Conservation (phyloP, 257 asterid species). For the Scutellaria minor region DNA sequence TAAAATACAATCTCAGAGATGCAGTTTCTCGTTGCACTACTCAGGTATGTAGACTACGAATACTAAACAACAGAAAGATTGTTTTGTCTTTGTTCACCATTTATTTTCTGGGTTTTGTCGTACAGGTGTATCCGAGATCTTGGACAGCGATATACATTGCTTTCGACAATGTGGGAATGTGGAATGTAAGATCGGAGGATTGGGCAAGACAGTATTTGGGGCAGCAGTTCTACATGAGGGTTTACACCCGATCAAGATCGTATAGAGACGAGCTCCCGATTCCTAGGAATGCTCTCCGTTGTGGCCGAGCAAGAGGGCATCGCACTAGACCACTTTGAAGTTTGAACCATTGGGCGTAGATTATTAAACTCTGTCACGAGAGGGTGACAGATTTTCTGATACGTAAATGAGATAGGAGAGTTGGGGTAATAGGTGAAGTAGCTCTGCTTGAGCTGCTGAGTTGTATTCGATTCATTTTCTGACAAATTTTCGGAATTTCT, state of each 20-base stretch:
- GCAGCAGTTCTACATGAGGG: constrained; percentile 84
- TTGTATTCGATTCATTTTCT: not conserved
- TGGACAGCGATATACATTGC: constrained; percentile 88
- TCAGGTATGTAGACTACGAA: constrained; percentile 52
- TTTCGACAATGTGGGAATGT: constrained; percentile 94
- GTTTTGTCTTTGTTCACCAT: not conserved
- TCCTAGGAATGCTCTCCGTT: constrained; percentile 78
- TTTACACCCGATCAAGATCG: constrained; percentile 62
- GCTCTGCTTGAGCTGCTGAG: constrained; percentile 56
- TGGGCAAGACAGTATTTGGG: constrained; percentile 97
- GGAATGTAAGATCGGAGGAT: constrained; percentile 90
- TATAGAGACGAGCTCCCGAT: constrained; percentile 86
- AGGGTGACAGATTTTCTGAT: constrained; percentile 57
- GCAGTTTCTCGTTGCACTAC: constrained; percentile 78
- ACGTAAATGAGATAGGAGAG: not conserved
- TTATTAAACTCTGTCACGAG: constrained; percentile 59
- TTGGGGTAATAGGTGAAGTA: constrained; percentile 28
- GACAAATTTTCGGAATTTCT: constrained; percentile 5
- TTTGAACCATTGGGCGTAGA: constrained; percentile 36
- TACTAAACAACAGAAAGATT: not conserved
- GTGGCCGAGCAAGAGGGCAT: constrained; percentile 84
- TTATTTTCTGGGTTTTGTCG: not conserved
- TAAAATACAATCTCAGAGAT: constrained; percentile 70
- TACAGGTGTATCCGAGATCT: constrained; percentile 83
- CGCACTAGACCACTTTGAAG: constrained; percentile 73